phyloP scores from a whole-genome alignment of 345 rosid species.

The Eucalyptus erythrocorys region DNA sequence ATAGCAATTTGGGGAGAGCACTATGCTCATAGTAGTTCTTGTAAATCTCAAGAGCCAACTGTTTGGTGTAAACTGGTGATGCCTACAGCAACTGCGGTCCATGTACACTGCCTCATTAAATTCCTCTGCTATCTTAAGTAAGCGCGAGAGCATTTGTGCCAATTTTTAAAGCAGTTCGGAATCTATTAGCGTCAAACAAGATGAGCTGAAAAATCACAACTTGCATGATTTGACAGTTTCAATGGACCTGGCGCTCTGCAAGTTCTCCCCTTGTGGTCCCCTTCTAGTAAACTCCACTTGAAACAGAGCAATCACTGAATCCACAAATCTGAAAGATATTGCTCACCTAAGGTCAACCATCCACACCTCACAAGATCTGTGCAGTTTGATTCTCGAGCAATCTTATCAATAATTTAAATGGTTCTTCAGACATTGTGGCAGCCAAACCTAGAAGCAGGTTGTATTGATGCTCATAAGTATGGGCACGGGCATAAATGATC shows the following conservation, averaged over 20 bases:
- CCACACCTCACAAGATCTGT: background rate
- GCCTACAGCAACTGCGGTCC: background rate
- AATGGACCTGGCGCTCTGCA: slow-evolving; percentile 75
- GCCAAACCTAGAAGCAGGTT: slow-evolving; percentile 91
- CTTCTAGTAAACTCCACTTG: slow-evolving; percentile 93
- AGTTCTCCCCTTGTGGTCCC: slow-evolving; percentile 96
- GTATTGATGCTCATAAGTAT: slow-evolving; percentile 81
- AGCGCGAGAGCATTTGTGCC: slow-evolving; percentile 90
- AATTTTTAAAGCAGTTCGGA: slow-evolving; percentile 62
- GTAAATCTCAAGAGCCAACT: no score
- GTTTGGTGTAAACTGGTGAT: rapidly evolving
- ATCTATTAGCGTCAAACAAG: background rate
- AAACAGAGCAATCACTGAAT: slow-evolving; percentile 87
- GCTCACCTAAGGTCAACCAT: background rate
- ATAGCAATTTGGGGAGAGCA: no score
- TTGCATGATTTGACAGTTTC: background rate
- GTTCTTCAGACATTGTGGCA: slow-evolving; percentile 96
- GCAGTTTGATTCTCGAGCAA: background rate
- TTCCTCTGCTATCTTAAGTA: slow-evolving; percentile 87
- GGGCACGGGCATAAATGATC: slow-evolving; percentile 91
- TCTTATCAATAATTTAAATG: slow-evolving; percentile 73
- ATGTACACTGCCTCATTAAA: slow-evolving; percentile 90
- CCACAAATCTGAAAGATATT: slow-evolving; percentile 50
- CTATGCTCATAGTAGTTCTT: no score
- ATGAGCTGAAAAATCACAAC: background rate